A percentile compares a stretch with the other conserved stretches of the same genome.
Conservation (phyloP, 495 filamentous ascomycete genomes). For the Annulohypoxylon bovei region DNA sequence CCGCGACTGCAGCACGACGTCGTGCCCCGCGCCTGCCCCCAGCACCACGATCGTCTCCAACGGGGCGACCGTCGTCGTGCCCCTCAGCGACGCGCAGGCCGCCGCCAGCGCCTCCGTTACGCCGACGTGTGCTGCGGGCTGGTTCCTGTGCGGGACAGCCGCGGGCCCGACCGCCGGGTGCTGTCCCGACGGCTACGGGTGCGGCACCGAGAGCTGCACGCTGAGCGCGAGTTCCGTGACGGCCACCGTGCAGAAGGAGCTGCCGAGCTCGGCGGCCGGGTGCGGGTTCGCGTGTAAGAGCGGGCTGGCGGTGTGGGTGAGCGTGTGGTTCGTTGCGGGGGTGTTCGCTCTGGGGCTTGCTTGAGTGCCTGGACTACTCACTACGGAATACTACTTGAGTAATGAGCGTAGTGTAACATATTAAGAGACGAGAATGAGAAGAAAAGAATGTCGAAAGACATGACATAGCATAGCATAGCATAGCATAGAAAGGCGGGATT, state of each 20-base stretch:
- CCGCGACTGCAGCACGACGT: constrained; percentile 73
- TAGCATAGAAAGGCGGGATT: background rate
- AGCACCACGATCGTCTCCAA: constrained; percentile 71
- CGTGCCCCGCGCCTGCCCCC: constrained; percentile 62
- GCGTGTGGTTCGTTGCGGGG: background rate
- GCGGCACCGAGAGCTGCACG: constrained; percentile 76
- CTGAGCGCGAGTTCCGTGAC: constrained; percentile 55
- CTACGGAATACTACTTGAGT: no score
- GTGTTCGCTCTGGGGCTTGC: constrained; percentile 1
- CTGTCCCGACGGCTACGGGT: constrained; percentile 78
- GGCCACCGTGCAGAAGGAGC: constrained; percentile 69
- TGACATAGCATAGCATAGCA: no score
- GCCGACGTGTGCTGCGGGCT: constrained; percentile 74
- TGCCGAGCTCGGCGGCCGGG: constrained; percentile 43
- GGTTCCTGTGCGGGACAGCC: constrained; percentile 71
- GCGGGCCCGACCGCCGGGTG: constrained; percentile 74
- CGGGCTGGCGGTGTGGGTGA: background rate
- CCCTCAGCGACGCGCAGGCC: constrained; percentile 56
- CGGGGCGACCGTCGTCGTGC: constrained; percentile 74
- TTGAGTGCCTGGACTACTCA: background rate
- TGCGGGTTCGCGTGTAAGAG: background rate
- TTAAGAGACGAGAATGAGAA: background rate
- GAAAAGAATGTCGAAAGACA: background rate
- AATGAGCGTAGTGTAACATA: background rate
- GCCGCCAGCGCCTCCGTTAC: constrained; percentile 41